Evolutionary conservation across 108 stramenopile species (phyloP), one percentile per base, ranked within the genome.

Genomic region (Skeletonema tropicum): DNA sequence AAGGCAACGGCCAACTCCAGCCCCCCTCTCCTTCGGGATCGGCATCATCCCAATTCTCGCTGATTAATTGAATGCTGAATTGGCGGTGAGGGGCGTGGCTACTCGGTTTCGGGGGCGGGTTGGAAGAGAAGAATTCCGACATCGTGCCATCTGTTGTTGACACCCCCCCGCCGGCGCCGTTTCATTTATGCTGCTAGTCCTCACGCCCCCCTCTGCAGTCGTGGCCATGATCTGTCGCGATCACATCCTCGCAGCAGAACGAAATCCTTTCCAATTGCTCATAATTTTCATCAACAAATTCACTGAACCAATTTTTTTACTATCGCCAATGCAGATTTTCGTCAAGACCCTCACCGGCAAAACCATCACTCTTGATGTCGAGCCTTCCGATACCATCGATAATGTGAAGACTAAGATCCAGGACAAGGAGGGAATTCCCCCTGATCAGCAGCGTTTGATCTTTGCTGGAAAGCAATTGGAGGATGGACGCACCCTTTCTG

Each of bases 371-470:
- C 63, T 89, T 33, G 89, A 89, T 82, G 89, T 89, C 30, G 87
- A 88, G 78, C 86, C 87, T 17, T 85, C 83, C 8, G 88, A 89
- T 84, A 89, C 86, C 29, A 94, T 97, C 77, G 94, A 92, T 66
- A 92, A 93, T 59, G 93, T 97, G n/a, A n/a, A n/a, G n/a, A n/a
- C n/a, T n/a, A n/a, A n/a, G n/a, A n/a, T n/a, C n/a, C n/a, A n/a
- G n/a, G n/a, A n/a, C n/a, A n/a, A n/a, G n/a, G n/a, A n/a, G n/a
- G n/a, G n/a, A n/a, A n/a, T n/a, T n/a, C n/a, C n/a, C n/a, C n/a
- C n/a, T n/a, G n/a, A n/a, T n/a, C n/a, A n/a, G n/a, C n/a, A n/a
- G n/a, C n/a, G n/a, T n/a, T n/a, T n/a, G n/a, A n/a, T n/a, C n/a
- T n/a, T n/a, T n/a, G n/a, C n/a, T n/a, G n/a, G n/a, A n/a, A n/a